A percentile compares a stretch with the other conserved stretches of the same genome.
phyloP scores from a whole-genome alignment of 805 yeast genomes.

The Kluyveromyces dobzhanskii region DNA sequence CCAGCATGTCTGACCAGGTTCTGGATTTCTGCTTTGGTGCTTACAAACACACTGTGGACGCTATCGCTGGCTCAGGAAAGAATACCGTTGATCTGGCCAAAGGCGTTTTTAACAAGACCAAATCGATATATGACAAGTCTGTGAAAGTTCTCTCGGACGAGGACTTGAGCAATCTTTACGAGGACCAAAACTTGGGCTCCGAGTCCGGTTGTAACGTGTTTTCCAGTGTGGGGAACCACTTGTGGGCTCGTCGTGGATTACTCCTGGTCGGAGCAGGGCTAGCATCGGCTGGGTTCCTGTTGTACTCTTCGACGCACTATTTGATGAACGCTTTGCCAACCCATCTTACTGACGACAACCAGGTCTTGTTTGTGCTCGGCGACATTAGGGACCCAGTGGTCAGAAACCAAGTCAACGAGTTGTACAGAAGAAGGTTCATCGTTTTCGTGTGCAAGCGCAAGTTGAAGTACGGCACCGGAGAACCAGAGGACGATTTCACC shows the following conservation, averaged over 20 bases:
- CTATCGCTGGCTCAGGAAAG: constrained; percentile 1
- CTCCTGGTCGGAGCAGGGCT: constrained; percentile 10
- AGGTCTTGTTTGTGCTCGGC: constrained; percentile 22
- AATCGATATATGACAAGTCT: constrained; percentile 2
- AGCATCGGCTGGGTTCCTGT: constrained; percentile 11
- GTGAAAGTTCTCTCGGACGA: neutral
- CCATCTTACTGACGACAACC: constrained; percentile 7
- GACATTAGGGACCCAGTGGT: constrained; percentile 30
- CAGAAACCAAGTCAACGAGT: constrained; percentile 29
- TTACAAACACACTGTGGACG: constrained; percentile 2
- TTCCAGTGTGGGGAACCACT: neutral
- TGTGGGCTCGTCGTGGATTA: neutral
- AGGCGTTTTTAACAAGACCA: neutral
- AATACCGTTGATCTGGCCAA: constrained; percentile 2
- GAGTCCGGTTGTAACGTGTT: neutral
- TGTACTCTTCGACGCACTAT: constrained; percentile 11
- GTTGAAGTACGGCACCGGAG: constrained; percentile 4
- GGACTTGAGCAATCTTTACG: neutral
- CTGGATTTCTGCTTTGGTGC: constrained; percentile 4
- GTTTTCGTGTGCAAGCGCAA: constrained; percentile 26
- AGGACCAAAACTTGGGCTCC: neutral
- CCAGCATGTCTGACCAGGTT: constrained; percentile 2
- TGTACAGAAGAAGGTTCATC: constrained; percentile 26
- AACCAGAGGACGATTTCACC: constrained; percentile 5
- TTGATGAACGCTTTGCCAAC: constrained; percentile 7